A percentile compares a stretch with the other conserved stretches of the same genome.
These are phyloP conservation scores for Linnemannia schmuckeri DNA, from an alignment of 192 early-diverging fungal genomes.

Conservation along the genomic window DNA sequence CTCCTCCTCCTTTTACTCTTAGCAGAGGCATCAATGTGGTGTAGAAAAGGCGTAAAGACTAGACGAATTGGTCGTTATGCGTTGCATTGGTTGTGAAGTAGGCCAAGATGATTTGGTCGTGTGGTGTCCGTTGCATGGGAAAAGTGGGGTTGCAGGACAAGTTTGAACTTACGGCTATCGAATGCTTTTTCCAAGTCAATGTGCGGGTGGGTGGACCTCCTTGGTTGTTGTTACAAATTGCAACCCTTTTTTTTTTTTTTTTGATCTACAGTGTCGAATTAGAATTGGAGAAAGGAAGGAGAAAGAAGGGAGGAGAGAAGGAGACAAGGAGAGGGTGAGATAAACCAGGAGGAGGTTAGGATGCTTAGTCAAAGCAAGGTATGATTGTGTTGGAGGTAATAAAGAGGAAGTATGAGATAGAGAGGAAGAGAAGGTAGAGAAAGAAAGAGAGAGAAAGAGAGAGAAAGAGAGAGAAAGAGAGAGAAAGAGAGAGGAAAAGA, in stretches of 20 bases:
- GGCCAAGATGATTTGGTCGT: neutral
- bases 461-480: neutral
- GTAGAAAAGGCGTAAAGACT: neutral
- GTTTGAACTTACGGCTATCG: neutral
- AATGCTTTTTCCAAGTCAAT: neutral
- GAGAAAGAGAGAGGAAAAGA: neutral
- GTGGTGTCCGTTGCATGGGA: neutral
- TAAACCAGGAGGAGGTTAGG: neutral
- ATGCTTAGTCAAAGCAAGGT: neutral
- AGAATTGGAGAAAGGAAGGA: neutral
- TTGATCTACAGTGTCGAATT: neutral
- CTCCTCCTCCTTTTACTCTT: neutral
- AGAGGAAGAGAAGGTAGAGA: neutral
- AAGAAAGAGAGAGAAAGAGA: neutral
- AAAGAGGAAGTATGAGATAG: neutral
- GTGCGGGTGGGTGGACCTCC: neutral
- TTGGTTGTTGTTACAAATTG: neutral
- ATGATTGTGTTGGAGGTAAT: too few species aligned
- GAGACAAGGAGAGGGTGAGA: neutral
- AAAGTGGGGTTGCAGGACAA: neutral
- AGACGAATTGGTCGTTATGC: neutral
- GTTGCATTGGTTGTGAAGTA: neutral
- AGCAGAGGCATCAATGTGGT: neutral
- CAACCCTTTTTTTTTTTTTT: constrained; percentile 4
- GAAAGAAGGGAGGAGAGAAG: neutral